Base-by-base conservation (phyloP, 176 grass and related monocot genomes). In the Hordeum marinum region DNA sequence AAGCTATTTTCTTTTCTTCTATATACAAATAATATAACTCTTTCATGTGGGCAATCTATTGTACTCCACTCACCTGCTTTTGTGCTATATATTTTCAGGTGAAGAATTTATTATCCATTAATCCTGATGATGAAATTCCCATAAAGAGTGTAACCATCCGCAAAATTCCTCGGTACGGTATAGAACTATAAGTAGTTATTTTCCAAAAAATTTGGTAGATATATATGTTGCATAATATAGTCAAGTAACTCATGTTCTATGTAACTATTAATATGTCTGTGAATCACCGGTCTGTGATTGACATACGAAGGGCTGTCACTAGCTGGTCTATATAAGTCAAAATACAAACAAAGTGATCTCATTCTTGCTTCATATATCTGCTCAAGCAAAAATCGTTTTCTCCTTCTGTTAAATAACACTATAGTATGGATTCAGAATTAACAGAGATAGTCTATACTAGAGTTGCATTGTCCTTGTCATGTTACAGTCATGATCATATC, bases 141-240 rank as follows among this genome's bases (percentile, higher is more conserved):
- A 75, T 99, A 46, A 99, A 92, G 71, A 92, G 85, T 39, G 91
- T 94, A 37, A 96, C 93, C 68, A 91, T 96, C 40, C 88, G 88
- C 77, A 96, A 99, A 88, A 99, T 99, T 83, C 96, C 96, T 76
- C 72, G 91, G 96, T 96, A 93, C 10, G 17, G 34, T 76, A 72
- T 39, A 24, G 24, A 46, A 71, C 15, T 37, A 29, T 27, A 84
- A 20, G n/a, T 24, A 32, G 11, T 68, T 93, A 10, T 42, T 64
- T 80, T 11, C 67, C 69, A 26, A 32, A 63, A 7, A 9, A 50
- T 80, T 77, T 50, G 50, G 24, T 79, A 24, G 15, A 29, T 9
- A 34, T 68, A 17, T 50, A 48, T 72, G 18, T 20, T 71, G 14
- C 20, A 57, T 37, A 73, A 50, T 74, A 32, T 68, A 69, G 67